Evolutionary conservation across 148 eudicot genomes (phyloP).

Genomic region (Rhododendron simsii): DNA sequence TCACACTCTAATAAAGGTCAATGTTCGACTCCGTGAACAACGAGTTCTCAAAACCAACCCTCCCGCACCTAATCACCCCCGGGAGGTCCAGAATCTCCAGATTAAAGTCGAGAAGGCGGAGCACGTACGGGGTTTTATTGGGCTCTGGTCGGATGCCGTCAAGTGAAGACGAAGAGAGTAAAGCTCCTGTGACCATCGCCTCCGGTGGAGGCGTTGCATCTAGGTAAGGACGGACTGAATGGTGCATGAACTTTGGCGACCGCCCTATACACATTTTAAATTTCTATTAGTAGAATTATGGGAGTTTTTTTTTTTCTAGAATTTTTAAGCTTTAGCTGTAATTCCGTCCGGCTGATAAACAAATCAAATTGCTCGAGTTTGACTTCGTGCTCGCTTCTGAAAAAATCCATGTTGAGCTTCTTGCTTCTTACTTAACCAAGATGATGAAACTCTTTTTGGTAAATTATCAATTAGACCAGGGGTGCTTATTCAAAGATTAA

Average conservation of each 20-base stretch:
- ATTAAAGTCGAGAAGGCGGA: conserved; percentile 70
- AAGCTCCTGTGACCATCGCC: conserved; percentile 36
- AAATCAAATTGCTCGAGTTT: too few relatives aligned
- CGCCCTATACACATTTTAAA: too few relatives aligned
- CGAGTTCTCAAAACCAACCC: conserved; percentile 75
- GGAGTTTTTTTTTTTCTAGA: too few relatives aligned
- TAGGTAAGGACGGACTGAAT: conserved; percentile 61
- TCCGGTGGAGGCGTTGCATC: conserved; percentile 66
- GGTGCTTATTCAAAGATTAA: too few relatives aligned
- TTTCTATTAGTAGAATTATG: too few relatives aligned
- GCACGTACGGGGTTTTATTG: conserved; percentile 74
- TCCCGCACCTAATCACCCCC: conserved; percentile 14
- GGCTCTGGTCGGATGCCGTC: conserved; percentile 53
- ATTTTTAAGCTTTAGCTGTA: too few relatives aligned
- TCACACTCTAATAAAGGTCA: neutral
- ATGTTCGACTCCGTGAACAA: conserved; percentile 61
- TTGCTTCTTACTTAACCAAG: neutral
- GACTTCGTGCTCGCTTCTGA: too few relatives aligned
- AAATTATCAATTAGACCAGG: too few relatives aligned
- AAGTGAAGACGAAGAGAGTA: conserved; percentile 86
- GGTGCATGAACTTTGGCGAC: too few relatives aligned
- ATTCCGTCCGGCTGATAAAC: too few relatives aligned
- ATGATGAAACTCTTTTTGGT: neutral
- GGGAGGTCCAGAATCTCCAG: conserved; percentile 63
- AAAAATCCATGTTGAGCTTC: neutral